Base-by-base conservation (phyloP, 805 yeast genomes). In the Myxozyma neotropica region DNA sequence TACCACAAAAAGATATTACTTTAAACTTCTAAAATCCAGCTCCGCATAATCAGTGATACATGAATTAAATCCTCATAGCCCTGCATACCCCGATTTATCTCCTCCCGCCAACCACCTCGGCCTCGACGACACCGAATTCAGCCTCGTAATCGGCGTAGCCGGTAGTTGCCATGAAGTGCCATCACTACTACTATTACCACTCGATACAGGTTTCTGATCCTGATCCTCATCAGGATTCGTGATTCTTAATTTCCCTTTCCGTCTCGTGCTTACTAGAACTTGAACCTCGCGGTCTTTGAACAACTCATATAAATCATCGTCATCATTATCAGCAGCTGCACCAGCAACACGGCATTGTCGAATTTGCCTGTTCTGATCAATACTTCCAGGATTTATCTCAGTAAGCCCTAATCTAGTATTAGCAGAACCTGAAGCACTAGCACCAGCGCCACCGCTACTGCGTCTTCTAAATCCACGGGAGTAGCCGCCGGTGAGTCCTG, bases 231-330 rank as follows among this genome's bases (percentile, higher is more conserved):
- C 87, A 0, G 92, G 92, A 67, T 87, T 87, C 48, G 83, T 78
- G 38, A 87, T 82, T 36, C 87, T 71, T 45, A 87, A 73, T 54
- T 80, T 79, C 0, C 86, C 79, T 58, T 88, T 74, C 65, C 90
- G 75, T 68, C 81, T 82, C 15, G 88, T 82, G 60, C 87, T 81
- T 6, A 87, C 90, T 60, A 87, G 72, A 7, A 87, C 87, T 71
- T 87, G 92, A 1, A 85, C 92, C 63, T 87, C 91, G 64, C 85
- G 69, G 31, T 77, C 75, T 19, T 77, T 78, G 55, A 82, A 78
- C 13, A 78, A 33, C 40, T 73, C 53, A 46, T 60, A 52, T 29
- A 60, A 13, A 29, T 56, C 61, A 12, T 51, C 61, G 21, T 78
- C 77, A 38, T 76, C 79, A 24, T 72, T 77, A 52, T 75, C 76